phyloP scores from a whole-genome alignment of 805 yeast species.

The Ogataea ganodermae region DNA sequence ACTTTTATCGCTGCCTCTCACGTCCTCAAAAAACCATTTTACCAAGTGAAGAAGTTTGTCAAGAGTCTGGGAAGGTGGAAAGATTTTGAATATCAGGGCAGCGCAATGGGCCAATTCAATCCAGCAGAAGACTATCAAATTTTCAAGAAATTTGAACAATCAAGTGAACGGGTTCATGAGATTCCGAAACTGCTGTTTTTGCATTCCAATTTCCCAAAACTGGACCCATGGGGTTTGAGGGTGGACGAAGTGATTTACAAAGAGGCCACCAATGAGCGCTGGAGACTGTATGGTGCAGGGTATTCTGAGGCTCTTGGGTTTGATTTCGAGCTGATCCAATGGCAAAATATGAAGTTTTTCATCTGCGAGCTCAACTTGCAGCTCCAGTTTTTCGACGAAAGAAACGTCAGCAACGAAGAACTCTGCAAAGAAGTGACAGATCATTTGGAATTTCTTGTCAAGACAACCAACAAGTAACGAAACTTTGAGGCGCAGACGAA shows the following conservation, averaged over 20 bases:
- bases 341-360: slow-evolving; percentile 57
- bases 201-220: slow-evolving; percentile 68
- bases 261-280: slow-evolving; percentile 44
- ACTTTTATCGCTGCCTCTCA: slow-evolving; percentile 62
- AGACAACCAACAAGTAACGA: slow-evolving; percentile 13
- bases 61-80: slow-evolving; percentile 55
- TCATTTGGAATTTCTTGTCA: slow-evolving; percentile 45
- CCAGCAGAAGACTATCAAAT: slow-evolving; percentile 59
- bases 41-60: slow-evolving; percentile 58
- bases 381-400: slow-evolving; percentile 44
- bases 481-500: no score
- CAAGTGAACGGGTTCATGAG: slow-evolving; percentile 21
- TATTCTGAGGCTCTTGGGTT: slow-evolving; percentile 52
- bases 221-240: slow-evolving; percentile 59
- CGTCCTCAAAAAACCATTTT: slow-evolving; percentile 58
- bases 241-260: slow-evolving; percentile 42
- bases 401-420: slow-evolving; percentile 36
- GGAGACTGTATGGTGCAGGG: slow-evolving; percentile 61
- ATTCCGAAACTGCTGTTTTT: slow-evolving; percentile 49
- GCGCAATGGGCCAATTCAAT: slow-evolving; percentile 76
- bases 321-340: slow-evolving; percentile 60
- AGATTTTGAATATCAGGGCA: slow-evolving; percentile 54
- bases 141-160: slow-evolving; percentile 28
- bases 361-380: slow-evolving; percentile 52
- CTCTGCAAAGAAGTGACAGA: slow-evolving; percentile 52